phyloP scores from a whole-genome alignment of 352 stramenopile genomes.

The Globisporangium solare region DNA sequence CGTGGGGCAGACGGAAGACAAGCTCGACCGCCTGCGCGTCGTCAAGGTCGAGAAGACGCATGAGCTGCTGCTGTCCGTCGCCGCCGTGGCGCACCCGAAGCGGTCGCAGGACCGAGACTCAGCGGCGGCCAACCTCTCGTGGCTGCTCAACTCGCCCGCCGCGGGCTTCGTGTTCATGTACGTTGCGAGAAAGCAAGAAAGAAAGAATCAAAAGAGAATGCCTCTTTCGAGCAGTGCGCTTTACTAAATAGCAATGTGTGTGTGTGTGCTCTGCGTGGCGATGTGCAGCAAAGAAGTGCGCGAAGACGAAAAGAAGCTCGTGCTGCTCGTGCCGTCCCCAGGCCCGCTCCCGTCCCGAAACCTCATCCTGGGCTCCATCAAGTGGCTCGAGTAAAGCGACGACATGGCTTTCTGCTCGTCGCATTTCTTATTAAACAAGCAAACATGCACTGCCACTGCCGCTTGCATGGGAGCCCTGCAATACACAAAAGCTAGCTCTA shows the following conservation, averaged over 20 bases:
- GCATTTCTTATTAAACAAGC: background rate
- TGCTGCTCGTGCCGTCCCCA: conserved; percentile 80
- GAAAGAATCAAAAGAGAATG: no score
- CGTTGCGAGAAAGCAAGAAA: no score
- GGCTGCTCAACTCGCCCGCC: conserved; percentile 52
- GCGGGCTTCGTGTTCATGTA: conserved; percentile 86
- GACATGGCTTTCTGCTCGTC: background rate
- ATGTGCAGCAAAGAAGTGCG: conserved; percentile 65
- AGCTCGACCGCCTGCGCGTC: conserved; percentile 63
- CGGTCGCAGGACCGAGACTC: conserved; percentile 28
- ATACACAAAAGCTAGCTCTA: conserved; percentile 5
- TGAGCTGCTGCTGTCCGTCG: conserved; percentile 71
- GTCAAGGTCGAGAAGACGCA: conserved; percentile 67
- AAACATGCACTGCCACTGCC: background rate
- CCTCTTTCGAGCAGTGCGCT: background rate
- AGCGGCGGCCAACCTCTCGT: conserved; percentile 47
- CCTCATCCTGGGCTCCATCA: conserved; percentile 76
- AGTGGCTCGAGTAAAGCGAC: conserved; percentile 70
- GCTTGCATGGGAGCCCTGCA: background rate
- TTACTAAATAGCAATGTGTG: background rate
- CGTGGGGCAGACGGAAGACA: conserved; percentile 69
- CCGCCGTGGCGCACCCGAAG: conserved; percentile 53
- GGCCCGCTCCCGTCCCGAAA: conserved; percentile 75
- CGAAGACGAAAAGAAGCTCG: conserved; percentile 67
- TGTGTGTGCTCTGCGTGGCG: background rate